Conservation (phyloP, 2,329 filamentous ascomycete genomes). For the Zymoseptoria crescenta region DNA sequence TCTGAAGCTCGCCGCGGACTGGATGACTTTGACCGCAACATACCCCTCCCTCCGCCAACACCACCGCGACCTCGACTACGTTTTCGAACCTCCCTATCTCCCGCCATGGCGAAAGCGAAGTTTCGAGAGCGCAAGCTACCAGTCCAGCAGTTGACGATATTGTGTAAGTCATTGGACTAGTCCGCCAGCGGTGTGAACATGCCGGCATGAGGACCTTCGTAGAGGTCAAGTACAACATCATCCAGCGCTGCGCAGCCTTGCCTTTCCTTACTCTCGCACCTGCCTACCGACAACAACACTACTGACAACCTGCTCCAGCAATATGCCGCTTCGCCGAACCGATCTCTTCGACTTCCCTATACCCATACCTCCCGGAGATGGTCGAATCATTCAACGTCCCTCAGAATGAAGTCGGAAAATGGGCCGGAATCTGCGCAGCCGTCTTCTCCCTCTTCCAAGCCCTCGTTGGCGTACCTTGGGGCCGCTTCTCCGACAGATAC, state of each 20-base stretch:
- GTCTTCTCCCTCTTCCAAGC: slow-evolving; percentile 79
- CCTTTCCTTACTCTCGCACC: not conserved
- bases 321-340: slow-evolving; percentile 90
- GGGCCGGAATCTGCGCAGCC: slow-evolving; percentile 78
- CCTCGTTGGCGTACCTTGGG: slow-evolving; percentile 81
- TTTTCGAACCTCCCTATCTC: too few relatives aligned
- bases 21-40: not conserved
- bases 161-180: slow-evolving; percentile 45
- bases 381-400: slow-evolving; percentile 68
- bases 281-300: slow-evolving; percentile 1
- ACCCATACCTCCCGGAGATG: slow-evolving; percentile 89
- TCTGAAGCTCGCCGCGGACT: not conserved
- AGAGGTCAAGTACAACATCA: not conserved
- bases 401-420: slow-evolving; percentile 66
- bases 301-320: slow-evolving; percentile 45
- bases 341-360: slow-evolving; percentile 85
- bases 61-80: not conserved
- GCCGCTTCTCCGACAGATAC: slow-evolving; percentile 65
- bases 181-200: not conserved
- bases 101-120: slow-evolving; percentile 9
- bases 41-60: not conserved
- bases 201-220: not conserved
- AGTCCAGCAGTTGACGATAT: slow-evolving; percentile 65
- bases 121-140: slow-evolving; percentile 53
- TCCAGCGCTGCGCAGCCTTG: not conserved